Percentiles rank a stretch among this genome's conserved stretches.
phyloP scores from a whole-genome alignment of 495 filamentous ascomycete species.

The Amphirosellinia nigrospora region DNA sequence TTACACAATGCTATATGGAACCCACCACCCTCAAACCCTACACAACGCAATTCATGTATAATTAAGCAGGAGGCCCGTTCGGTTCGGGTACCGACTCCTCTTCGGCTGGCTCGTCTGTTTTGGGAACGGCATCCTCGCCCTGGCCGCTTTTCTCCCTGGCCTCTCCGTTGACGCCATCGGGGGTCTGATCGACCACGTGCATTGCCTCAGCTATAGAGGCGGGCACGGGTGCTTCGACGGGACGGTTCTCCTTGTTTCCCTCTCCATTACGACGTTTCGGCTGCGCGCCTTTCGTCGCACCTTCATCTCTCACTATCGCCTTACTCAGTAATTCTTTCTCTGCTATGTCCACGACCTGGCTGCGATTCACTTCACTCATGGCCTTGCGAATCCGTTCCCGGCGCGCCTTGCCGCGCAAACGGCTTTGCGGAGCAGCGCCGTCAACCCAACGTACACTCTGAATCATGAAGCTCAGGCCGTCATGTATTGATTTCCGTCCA shows the following conservation, averaged over 20 bases:
- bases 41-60: not conserved
- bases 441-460: slow-evolving; percentile 77
- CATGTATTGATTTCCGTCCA: slow-evolving; percentile 60
- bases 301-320: slow-evolving; percentile 23
- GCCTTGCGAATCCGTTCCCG: slow-evolving; percentile 57
- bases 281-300: slow-evolving; percentile 21
- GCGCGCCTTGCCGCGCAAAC: slow-evolving; percentile 53
- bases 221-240: not conserved
- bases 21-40: not conserved
- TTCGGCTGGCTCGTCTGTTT: not conserved
- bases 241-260: slow-evolving; percentile 53
- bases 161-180: slow-evolving; percentile 18
- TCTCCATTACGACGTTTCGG: slow-evolving; percentile 33
- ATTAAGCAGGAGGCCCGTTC: not conserved
- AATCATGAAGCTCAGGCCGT: slow-evolving; percentile 90
- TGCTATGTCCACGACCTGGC: slow-evolving; percentile 39
- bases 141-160: slow-evolving; percentile 29
- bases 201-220: not conserved
- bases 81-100: not conserved
- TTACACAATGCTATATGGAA: not conserved
- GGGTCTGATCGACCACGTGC: slow-evolving; percentile 25
- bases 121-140: not conserved
- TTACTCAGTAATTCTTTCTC: slow-evolving; percentile 34
- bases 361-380: slow-evolving; percentile 46
- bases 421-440: slow-evolving; percentile 67